Percentiles rank a stretch among this genome's conserved stretches.
phyloP scores from a whole-genome alignment of 2,329 filamentous ascomycete species.

The Aspergillus quadricinctus region DNA sequence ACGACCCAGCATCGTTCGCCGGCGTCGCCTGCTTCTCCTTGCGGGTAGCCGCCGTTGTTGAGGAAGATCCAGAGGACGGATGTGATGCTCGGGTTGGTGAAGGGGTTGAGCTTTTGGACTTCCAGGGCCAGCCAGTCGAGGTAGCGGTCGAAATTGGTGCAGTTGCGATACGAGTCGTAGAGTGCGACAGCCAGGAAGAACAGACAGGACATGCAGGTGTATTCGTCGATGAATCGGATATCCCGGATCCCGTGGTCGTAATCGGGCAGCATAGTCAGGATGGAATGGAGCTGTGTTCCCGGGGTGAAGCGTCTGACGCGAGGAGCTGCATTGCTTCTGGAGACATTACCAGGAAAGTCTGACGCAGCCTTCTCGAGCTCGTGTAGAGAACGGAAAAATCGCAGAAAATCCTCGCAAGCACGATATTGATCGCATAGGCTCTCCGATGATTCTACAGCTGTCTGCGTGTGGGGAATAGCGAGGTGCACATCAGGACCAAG shows the following conservation, averaged over 20 bases:
- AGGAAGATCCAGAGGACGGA: slow-evolving; percentile 30
- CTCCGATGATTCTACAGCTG: slow-evolving; percentile 13
- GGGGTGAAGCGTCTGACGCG: slow-evolving; percentile 17
- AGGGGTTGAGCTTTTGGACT: slow-evolving; percentile 20
- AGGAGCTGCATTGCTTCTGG: neutral
- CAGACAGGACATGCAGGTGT: slow-evolving; percentile 28
- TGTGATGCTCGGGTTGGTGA: slow-evolving; percentile 25
- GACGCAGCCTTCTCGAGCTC: slow-evolving; percentile 20
- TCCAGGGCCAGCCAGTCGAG: slow-evolving; percentile 24
- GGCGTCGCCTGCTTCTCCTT: slow-evolving; percentile 15
- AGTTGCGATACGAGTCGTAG: slow-evolving; percentile 23
- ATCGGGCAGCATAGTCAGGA: slow-evolving; percentile 26
- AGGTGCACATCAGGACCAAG: slow-evolving; percentile 19
- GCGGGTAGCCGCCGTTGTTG: slow-evolving; percentile 24
- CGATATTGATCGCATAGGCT: slow-evolving; percentile 18
- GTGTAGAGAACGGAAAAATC: slow-evolving; percentile 26
- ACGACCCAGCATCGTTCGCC: slow-evolving; percentile 30
- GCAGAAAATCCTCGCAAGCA: slow-evolving; percentile 28
- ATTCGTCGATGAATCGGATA: slow-evolving; percentile 31
- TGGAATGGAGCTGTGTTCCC: slow-evolving; percentile 22
- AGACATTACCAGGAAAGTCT: slow-evolving; percentile 8
- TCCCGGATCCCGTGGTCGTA: slow-evolving; percentile 31
- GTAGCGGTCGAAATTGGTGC: slow-evolving; percentile 24
- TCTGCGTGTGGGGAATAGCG: slow-evolving; percentile 9
- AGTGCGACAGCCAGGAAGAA: slow-evolving; percentile 27